Percentiles rank a stretch among this genome's conserved stretches.
Conservation (phyloP, 192 early-diverging fungal genomes). For the Linnemannia hyalina region DNA sequence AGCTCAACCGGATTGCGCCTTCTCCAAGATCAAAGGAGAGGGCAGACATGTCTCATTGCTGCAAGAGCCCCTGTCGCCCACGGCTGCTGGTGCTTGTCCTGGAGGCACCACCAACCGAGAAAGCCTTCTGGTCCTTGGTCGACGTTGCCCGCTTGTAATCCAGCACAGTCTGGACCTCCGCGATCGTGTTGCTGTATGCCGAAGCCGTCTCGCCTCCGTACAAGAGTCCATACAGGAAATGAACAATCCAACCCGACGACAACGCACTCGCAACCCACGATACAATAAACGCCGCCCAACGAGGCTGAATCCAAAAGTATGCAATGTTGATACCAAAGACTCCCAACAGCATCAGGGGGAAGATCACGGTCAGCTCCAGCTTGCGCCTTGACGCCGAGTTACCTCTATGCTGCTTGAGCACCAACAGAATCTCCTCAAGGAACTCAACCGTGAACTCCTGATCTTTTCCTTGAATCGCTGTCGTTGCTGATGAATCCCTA, state of each 20-base stretch:
- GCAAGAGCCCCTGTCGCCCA: slow-evolving; percentile 13
- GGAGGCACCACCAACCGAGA: neutral
- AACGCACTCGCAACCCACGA: slow-evolving; percentile 24
- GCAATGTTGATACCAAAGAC: slow-evolving; percentile 20
- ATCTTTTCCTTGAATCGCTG: neutral
- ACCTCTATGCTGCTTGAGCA: slow-evolving; percentile 20
- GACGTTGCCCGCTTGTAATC: slow-evolving; percentile 8
- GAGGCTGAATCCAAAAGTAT: slow-evolving; percentile 36
- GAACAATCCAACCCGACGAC: slow-evolving; percentile 36
- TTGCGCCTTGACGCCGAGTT: neutral
- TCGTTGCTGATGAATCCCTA: neutral
- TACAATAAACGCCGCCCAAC: slow-evolving; percentile 35
- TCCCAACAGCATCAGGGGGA: slow-evolving; percentile 14
- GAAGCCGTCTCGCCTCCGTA: slow-evolving; percentile 33
- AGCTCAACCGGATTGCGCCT: slow-evolving; percentile 41
- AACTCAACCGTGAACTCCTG: slow-evolving; percentile 20
- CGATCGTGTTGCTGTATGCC: slow-evolving; percentile 31
- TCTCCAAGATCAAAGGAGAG: slow-evolving; percentile 38
- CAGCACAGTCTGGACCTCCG: slow-evolving; percentile 35
- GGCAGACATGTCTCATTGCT: slow-evolving; percentile 37
- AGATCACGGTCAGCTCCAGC: slow-evolving; percentile 9
- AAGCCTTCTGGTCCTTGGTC: neutral
- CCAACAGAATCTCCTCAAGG: slow-evolving; percentile 34
- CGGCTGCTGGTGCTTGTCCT: slow-evolving; percentile 19
- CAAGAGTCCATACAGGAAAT: slow-evolving; percentile 42